phyloP scores from a whole-genome alignment of 768 basidiomycete species.

The Lactarius quietus region DNA sequence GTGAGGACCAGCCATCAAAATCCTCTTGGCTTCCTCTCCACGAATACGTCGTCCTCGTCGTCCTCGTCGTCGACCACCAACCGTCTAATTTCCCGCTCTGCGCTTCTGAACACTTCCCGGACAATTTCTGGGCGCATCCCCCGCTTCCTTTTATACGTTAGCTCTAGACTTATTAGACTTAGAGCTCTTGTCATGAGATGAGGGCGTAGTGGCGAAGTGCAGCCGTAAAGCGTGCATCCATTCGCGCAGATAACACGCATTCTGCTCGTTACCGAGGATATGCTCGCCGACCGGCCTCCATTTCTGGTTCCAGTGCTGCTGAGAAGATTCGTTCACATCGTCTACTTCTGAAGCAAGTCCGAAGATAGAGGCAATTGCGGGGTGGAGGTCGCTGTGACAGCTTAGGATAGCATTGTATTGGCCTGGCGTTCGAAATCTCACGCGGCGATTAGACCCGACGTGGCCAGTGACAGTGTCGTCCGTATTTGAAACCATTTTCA shows the following conservation, averaged over 20 bases:
- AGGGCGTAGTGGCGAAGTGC: slow-evolving; percentile 37
- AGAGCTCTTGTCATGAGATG: slow-evolving; percentile 15
- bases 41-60: slow-evolving; percentile 8
- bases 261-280: slow-evolving; percentile 72
- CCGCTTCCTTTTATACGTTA: slow-evolving; percentile 18
- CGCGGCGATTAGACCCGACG: not conserved
- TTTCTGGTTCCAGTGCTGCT: slow-evolving; percentile 64
- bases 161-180: slow-evolving; percentile 12
- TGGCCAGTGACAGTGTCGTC: not conserved
- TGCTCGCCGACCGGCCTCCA: slow-evolving; percentile 74
- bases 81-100: slow-evolving; percentile 20
- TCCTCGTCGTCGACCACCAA: slow-evolving; percentile 20
- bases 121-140: slow-evolving; percentile 20
- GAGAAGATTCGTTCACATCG: slow-evolving; percentile 26
- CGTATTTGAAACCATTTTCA: not conserved
- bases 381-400: slow-evolving; percentile 13
- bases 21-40: not conserved
- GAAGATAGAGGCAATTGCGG: slow-evolving; percentile 15
- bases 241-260: slow-evolving; percentile 66
- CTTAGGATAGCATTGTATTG: slow-evolving; percentile 4
- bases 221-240: slow-evolving; percentile 76
- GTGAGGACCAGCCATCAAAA: slow-evolving; percentile 3
- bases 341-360: slow-evolving; percentile 13
- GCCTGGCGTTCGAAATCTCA: slow-evolving; percentile 1
- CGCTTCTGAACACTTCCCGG: slow-evolving; percentile 24